Base-by-base conservation (phyloP, 2,329 filamentous ascomycete genomes). In the Aspergillus novofumigatus region DNA sequence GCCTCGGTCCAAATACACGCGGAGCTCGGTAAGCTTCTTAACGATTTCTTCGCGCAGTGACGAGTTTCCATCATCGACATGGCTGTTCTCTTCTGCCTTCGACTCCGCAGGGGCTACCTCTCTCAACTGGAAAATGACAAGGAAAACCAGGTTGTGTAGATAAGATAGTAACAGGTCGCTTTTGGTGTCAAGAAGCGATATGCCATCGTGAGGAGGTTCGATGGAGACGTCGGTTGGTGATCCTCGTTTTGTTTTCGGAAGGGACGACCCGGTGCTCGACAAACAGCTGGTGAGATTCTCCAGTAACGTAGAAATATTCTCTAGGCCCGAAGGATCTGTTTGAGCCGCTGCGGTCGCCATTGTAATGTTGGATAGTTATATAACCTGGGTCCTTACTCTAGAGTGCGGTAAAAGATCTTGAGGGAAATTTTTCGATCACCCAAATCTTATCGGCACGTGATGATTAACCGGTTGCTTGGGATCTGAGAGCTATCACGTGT, bases 91-190 rank as follows among this genome's bases (percentile, higher is more conserved):
- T 61, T 47, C 56, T 38, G 32, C 32, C 14, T 38, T 38, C 14
- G 32, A n/a, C 32, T 38, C 32, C 61, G 62, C 69, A 57, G 59
- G 71, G 67, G 35, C 75, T 59, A 69, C 86, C 85, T 57, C 65
- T 35, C 90, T 86, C 21, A 97, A 75, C 69, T 95, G 93, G 41
- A 95, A 76, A 1, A 96, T 79, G 48, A 96, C 88, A 44, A 96
- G 79, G 65, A 96, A 96, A 48, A 94, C 90, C 3, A 97, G 85
- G 68, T 96, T 95, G 69, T 99, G 93, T 0, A 99, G 81, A 75
- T 99, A 99, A 3, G 93, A 93, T 42, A 99, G 86, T 20, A 99
- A 86, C n/a, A 99, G 83, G 72, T 99, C 94, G 76, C 95, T 97
- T 78, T 99, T 99, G 62, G 91, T 86, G 71, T 97, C 92, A 68